Percentiles rank a stretch among this genome's conserved stretches.
phyloP scores from a whole-genome alignment of 192 early-diverging fungal species.

The Haplosporangium gracile region DNA sequence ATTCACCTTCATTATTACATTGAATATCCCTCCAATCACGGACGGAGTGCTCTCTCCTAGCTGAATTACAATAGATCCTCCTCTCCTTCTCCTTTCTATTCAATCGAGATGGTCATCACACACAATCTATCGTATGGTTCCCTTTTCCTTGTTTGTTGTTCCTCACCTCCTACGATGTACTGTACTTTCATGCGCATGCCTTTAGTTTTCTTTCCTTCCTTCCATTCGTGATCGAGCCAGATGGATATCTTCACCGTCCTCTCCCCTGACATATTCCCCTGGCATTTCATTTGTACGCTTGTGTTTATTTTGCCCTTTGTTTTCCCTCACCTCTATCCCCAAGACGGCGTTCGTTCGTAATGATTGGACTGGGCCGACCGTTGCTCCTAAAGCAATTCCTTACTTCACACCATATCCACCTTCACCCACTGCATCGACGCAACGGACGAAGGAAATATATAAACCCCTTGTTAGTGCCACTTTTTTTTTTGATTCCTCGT shows the following conservation, averaged over 20 bases:
- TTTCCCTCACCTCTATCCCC: not conserved
- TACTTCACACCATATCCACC: not conserved
- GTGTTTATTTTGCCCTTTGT: not conserved
- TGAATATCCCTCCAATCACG: not conserved
- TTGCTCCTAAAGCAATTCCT: not conserved
- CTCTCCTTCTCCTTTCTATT: not conserved
- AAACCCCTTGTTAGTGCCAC: not conserved
- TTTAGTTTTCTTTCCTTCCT: not conserved
- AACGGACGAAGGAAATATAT: not conserved
- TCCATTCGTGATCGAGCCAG: not conserved
- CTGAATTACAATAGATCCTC: not conserved
- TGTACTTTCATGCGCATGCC: not conserved
- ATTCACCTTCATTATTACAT: not conserved
- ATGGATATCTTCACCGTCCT: not conserved
- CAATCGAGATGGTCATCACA: not conserved
- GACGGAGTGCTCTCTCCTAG: not conserved
- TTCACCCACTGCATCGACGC: not conserved
- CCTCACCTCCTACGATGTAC: not conserved
- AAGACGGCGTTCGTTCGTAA: not conserved
- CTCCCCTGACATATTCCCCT: not conserved
- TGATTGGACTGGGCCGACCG: not conserved
- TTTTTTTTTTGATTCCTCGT: not conserved
- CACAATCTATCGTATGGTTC: not conserved
- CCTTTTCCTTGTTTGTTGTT: not conserved
- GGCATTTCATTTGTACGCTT: not conserved